Percentiles rank a stretch among this genome's conserved stretches.
Evolutionary conservation across 139 green algal species (phyloP).

Genomic region (Pseudopediastrum boryanum): DNA sequence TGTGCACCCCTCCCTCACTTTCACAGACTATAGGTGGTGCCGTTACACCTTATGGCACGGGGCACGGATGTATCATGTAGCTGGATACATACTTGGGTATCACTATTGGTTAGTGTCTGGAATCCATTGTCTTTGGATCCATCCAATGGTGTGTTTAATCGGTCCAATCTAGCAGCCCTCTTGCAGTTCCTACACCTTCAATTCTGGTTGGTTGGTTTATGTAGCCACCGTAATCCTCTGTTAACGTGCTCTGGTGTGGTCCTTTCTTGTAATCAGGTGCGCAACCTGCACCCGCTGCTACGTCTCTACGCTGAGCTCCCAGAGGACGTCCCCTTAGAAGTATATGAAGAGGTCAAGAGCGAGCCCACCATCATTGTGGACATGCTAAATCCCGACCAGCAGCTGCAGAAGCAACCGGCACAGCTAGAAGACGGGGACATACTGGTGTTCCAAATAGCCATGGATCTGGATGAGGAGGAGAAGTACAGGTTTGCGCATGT

Average conservation of each 20-base stretch:
- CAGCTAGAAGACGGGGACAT: constrained; percentile 93
- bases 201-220: background rate
- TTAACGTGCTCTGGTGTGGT: background rate
- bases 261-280: too few species aligned
- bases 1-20: too few species aligned
- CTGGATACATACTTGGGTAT: too few species aligned
- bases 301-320: constrained; percentile 41
- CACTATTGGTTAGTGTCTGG: too few species aligned
- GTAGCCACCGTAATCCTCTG: background rate
- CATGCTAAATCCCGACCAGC: constrained; percentile 15
- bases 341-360: constrained; percentile 93
- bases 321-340: constrained; percentile 21
- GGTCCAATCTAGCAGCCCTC: too few species aligned
- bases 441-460: constrained; percentile 72
- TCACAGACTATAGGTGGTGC: too few species aligned
- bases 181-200: too few species aligned
- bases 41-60: too few species aligned
- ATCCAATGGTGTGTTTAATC: too few species aligned
- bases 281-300: constrained; percentile 53
- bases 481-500: constrained; percentile 21
- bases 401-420: constrained; percentile 8
- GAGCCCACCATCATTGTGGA: constrained; percentile 85
- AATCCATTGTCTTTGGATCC: too few species aligned
- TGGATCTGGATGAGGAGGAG: background rate
- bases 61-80: too few species aligned